Evolutionary conservation across 495 filamentous ascomycete genomes (phyloP), one percentile per base, ranked within the genome.

Genomic region (Hypoxylon intermedium): DNA sequence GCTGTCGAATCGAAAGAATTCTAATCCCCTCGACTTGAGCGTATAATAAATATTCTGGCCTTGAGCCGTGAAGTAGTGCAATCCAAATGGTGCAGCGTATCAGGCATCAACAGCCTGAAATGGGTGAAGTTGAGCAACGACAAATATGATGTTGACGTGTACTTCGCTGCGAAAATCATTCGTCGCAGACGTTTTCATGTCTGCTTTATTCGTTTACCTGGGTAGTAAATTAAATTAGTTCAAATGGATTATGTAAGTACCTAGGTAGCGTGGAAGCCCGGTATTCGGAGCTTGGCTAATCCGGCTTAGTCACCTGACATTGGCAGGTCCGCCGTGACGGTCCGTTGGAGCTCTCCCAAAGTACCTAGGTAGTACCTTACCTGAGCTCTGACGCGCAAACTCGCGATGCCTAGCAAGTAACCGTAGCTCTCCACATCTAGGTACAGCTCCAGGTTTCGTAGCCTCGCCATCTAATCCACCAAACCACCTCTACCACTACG

Each of bases 311-410:
- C 36, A 42, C 26, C 0, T 9, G 15, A 47, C 5, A 24, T 24
- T 26, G 49, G 34, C 37, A 56, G 24, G 16, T 30, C 18, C 46
- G 34, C 19, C 20, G 15, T 13, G 33, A 36, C 19, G 9, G 30
- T n/a, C 18, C 12, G 24, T 24, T 60, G 16, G 21, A 48, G 55
- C 57, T 47, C 15, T n/a, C 28, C 30, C 16, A 31, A 30, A 19
- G 24, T 26, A 26, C 24, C 24, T 9, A 47, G 47, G 21, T 51
- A 24, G 41, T 52, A 18, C 42, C 24, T 11, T 62, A 62, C 51
- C 56, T 65, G 20, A 60, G 52, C 56, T 60, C 52, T 65, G 62
- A 65, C 62, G 62, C 62, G 62, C 62, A 65, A 65, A 65, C 62
- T 60, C 62, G 62, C 62, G 62, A 60, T 65, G 62, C 62, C 62